These are phyloP conservation scores for Trifolium dubium DNA, from an alignment of 306 rosid genomes.

Conservation along the genomic window DNA sequence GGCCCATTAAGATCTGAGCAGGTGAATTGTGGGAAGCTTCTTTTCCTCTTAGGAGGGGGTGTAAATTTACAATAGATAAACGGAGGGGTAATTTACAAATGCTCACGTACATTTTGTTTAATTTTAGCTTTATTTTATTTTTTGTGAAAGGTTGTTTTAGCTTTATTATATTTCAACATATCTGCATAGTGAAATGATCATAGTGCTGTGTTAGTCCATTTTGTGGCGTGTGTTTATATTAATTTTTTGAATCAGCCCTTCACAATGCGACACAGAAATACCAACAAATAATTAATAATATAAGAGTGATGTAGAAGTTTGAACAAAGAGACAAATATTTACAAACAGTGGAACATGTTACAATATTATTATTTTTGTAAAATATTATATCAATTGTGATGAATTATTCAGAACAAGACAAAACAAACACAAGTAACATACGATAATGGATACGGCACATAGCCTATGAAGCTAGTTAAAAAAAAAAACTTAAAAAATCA, in stretches of 20 bases:
- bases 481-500: no score
- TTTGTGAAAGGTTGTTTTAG: neutral
- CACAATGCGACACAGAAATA: neutral
- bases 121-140: neutral
- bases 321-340: neutral
- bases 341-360: neutral
- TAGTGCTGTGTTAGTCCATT: neutral
- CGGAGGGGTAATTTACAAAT: no score
- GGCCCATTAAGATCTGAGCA: no score
- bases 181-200: neutral
- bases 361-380: neutral
- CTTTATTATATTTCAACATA: neutral
- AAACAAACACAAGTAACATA: neutral
- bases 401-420: neutral
- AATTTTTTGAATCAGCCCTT: neutral
- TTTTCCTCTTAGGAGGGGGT: no score
- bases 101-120: neutral
- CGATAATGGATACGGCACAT: neutral
- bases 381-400: slow-evolving; percentile 5
- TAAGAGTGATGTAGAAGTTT: neutral
- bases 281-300: neutral
- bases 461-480: neutral
- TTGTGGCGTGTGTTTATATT: neutral
- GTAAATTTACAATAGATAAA: no score
- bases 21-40: no score